Base-by-base conservation (phyloP, 2,329 filamentous ascomycete genomes). In the Exophiala aquamarina region DNA sequence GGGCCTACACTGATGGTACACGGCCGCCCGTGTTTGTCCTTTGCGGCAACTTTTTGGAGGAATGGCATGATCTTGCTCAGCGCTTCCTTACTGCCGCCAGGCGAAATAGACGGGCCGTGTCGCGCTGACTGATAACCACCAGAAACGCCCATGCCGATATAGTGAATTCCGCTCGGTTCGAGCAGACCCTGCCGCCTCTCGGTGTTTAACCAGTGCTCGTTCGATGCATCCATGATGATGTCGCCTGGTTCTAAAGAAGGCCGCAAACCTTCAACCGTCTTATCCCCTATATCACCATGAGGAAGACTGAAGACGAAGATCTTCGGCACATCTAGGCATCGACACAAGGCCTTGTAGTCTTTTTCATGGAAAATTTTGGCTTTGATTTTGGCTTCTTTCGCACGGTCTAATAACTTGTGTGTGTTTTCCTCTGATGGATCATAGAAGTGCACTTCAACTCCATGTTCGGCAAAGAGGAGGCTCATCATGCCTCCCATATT, bases 101-200 rank as follows among this genome's bases (percentile, higher is more conserved):
- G 83, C 34, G 81, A 85, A 66, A 87, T 77, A n/a, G 79, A 83
- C 0, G 83, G 84, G 0, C 84, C 85, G 32, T 75, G 71, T 32
- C 82, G 71, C 2, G 84, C 84, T 37, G 80, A 78, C 60, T 87
- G 83, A 61, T 87, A 87, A 0, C 84, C 84, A 7, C 84, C 84
- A 31, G 77, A 83, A 1, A 88, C 82, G 28, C 84, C 84, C 61
- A 80, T 79, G 2, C 84, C 84, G 44, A 87, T 75, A 63, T 84
- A 87, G 31, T 73, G 71, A n/a, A 87, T 74, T 0, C 81, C 82
- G 18, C 77, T 72, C 1, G 72, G 67, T 2, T 73, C 70, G 33
- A 81, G 75, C 45, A 79, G 76, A 21, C 70, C 70, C 58, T 87
- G 83, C 31, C 83, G 69, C 9, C 80, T 64, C 60, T 88, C 79